A percentile compares a stretch with the other conserved stretches of the same genome.
These are phyloP conservation scores for Hemileccinum impolitum DNA, from an alignment of 768 basidiomycete species.

Conservation along the genomic window DNA sequence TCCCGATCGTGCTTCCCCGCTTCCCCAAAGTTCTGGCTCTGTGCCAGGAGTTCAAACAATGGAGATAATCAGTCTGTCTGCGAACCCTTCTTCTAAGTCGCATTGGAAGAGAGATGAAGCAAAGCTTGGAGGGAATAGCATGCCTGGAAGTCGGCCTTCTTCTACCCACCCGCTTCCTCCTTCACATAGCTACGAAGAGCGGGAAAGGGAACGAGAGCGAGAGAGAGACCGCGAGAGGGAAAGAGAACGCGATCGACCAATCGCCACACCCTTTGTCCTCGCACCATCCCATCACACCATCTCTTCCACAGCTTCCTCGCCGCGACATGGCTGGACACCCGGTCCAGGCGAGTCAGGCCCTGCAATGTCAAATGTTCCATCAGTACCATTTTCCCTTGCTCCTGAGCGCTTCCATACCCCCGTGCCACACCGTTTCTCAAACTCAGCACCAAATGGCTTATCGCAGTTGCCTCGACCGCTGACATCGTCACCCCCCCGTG, in stretches of 20 bases:
- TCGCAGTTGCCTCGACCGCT: constrained; percentile 21
- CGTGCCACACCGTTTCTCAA: constrained; percentile 27
- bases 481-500: constrained; percentile 39
- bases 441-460: constrained; percentile 21
- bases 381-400: constrained; percentile 17
- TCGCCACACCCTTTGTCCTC: constrained; percentile 54
- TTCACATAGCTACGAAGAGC: constrained; percentile 26
- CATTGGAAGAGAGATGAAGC: constrained; percentile 40
- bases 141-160: constrained; percentile 36
- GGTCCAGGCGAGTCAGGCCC: constrained; percentile 28
- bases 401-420: constrained; percentile 29
- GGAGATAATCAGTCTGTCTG: constrained; percentile 50
- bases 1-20: constrained; percentile 25
- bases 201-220: constrained; percentile 22
- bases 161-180: constrained; percentile 35
- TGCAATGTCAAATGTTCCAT: constrained; percentile 25
- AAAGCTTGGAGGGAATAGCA: constrained; percentile 23
- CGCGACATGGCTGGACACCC: constrained; percentile 38
- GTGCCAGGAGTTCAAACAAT: constrained; percentile 41
- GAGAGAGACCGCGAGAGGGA: constrained; percentile 37
- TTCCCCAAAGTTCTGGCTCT: constrained; percentile 36
- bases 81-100: constrained; percentile 29
- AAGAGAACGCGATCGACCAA: constrained; percentile 42
- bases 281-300: constrained; percentile 41
- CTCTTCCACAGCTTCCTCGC: constrained; percentile 37